Conservation (phyloP, 345 rosid genomes). For the Populus euphratica region DNA sequence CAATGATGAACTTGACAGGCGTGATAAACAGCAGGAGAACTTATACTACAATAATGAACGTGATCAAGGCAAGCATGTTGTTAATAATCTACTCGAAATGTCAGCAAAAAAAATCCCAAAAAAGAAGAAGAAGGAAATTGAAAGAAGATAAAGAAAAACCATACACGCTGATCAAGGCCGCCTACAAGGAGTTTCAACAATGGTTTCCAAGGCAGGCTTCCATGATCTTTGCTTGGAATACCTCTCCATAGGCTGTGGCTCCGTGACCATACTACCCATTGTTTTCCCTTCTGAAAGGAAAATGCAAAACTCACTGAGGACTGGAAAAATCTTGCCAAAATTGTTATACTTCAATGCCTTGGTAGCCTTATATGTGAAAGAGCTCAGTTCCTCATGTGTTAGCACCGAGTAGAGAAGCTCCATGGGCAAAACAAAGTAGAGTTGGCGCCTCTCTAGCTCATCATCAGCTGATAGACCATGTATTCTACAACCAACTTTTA, state of each 20-base stretch:
- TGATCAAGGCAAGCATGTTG: neutral
- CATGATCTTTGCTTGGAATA: conserved; percentile 50
- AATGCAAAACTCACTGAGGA: conserved; percentile 35
- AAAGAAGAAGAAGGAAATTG: neutral
- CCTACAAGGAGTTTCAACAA: conserved; percentile 35
- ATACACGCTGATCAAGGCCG: neutral
- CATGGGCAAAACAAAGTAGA: conserved; percentile 63
- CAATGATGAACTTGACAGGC: neutral
- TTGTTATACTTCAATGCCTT: conserved; percentile 34
- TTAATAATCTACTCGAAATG: neutral
- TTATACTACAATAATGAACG: neutral
- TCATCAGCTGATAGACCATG: conserved; percentile 45
- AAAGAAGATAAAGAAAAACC: neutral
- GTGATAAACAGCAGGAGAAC: neutral
- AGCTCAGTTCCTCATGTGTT: conserved; percentile 43
- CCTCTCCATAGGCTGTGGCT: conserved; percentile 12
- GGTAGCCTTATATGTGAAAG: conserved; percentile 33
- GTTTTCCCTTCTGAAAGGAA: conserved; percentile 23
- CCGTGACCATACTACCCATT: neutral
- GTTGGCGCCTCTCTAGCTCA: conserved; percentile 31
- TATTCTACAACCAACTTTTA: conserved; percentile 39
- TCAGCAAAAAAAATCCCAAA: neutral
- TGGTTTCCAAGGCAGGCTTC: conserved; percentile 61
- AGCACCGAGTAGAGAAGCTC: conserved; percentile 52
- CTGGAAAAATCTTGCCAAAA: conserved; percentile 41